Evolutionary conservation across 1,284 basidiomycete genomes (phyloP).

Genomic region (Malassezia dermatis): DNA sequence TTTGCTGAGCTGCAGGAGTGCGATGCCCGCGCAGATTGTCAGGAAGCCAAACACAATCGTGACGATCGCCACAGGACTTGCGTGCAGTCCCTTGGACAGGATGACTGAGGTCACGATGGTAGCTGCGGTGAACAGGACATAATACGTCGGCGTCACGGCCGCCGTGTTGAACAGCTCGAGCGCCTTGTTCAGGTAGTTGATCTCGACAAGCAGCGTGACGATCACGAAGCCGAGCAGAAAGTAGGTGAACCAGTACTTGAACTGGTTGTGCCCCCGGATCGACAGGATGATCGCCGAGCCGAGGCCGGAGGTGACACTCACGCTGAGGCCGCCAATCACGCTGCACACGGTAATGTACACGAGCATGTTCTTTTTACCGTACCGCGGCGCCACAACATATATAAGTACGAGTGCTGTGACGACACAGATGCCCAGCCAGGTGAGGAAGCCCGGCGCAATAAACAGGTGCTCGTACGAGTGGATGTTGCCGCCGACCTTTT

Average conservation of each 20-base stretch:
- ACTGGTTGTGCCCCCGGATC: conserved; percentile 73
- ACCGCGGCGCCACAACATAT: conserved; percentile 71
- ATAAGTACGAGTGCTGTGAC: conserved; percentile 29
- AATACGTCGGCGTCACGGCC: conserved; percentile 69
- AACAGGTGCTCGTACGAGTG: conserved; percentile 69
- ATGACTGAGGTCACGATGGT: conserved; percentile 56
- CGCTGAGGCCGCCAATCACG: conserved; percentile 90
- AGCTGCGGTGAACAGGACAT: conserved; percentile 71
- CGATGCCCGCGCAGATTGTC: conserved; percentile 73
- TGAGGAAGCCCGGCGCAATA: conserved; percentile 73
- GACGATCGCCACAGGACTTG: conserved; percentile 55
- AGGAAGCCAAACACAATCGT: conserved; percentile 82
- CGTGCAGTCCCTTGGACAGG: conserved; percentile 79
- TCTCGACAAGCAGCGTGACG: conserved; percentile 73
- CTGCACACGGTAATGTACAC: conserved; percentile 71
- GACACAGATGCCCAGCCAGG: conserved; percentile 55
- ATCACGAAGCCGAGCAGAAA: conserved; percentile 67
- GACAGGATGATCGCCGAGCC: conserved; percentile 81
- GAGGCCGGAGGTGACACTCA: conserved; percentile 87
- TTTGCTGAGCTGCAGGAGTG: conserved; percentile 90
- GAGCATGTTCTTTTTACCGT: conserved; percentile 86
- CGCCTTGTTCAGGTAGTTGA: conserved; percentile 92
- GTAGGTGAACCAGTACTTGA: conserved; percentile 54
- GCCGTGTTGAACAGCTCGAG: conserved; percentile 89
- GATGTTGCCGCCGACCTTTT: conserved; percentile 71